Percentiles rank a stretch among this genome's conserved stretches.
phyloP scores from a whole-genome alignment of 1,139 yeast species.

The Blastobotrys aristatus region DNA sequence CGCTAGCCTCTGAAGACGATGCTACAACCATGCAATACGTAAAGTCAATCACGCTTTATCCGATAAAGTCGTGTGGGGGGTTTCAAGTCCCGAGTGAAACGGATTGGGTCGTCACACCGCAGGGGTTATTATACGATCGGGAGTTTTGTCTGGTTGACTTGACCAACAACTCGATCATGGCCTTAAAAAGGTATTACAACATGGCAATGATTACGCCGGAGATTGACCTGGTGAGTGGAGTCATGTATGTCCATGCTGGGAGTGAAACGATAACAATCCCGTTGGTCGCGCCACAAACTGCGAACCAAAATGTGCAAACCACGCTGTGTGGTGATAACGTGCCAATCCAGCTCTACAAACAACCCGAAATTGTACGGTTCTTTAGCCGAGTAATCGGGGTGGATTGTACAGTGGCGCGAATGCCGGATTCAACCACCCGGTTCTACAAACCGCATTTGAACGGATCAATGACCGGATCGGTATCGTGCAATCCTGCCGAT shows the following conservation, averaged over 20 bases:
- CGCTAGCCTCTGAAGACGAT: not conserved
- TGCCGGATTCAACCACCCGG: constrained; percentile 12
- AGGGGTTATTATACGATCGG: constrained; percentile 39
- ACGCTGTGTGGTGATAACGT: constrained; percentile 16
- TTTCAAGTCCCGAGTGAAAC: constrained; percentile 26
- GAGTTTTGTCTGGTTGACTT: constrained; percentile 36
- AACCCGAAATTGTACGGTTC: constrained; percentile 25
- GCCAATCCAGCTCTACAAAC: constrained; percentile 20
- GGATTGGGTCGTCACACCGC: constrained; percentile 30
- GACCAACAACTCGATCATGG: constrained; percentile 27
- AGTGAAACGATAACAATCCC: constrained; percentile 11
- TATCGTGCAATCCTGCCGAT: not conserved
- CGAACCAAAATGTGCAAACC: constrained; percentile 13
- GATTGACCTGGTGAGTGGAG: constrained; percentile 18
- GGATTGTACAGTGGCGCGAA: constrained; percentile 36
- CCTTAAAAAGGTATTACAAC: constrained; percentile 32
- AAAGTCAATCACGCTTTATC: constrained; percentile 24
- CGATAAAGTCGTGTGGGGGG: constrained; percentile 42
- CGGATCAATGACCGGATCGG: constrained; percentile 7
- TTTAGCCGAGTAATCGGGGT: constrained; percentile 30
- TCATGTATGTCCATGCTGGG: constrained; percentile 5
- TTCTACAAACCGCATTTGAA: constrained; percentile 18
- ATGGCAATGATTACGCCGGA: constrained; percentile 36
- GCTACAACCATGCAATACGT: constrained; percentile 7
- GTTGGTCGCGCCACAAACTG: constrained; percentile 5